phyloP scores from a whole-genome alignment of 139 green algal genomes.

The Micromonas commoda region DNA sequence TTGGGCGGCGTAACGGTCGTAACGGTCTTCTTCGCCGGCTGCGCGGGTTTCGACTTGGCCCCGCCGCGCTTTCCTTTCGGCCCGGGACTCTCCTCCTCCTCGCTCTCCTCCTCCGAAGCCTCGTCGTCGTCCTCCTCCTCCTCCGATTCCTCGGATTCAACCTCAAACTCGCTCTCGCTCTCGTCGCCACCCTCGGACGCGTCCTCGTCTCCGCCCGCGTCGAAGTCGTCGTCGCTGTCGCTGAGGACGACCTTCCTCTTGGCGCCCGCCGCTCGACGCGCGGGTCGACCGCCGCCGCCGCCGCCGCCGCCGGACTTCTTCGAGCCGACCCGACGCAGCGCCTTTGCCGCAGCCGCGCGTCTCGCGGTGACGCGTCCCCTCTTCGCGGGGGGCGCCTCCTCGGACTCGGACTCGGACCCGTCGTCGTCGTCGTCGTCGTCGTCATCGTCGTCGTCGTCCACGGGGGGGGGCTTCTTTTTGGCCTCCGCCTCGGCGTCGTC shows the following conservation, averaged over 20 bases:
- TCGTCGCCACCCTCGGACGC: background rate
- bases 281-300: background rate
- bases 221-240: constrained; percentile 1
- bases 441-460: constrained; percentile 30
- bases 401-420: background rate
- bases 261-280: background rate
- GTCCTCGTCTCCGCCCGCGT: background rate
- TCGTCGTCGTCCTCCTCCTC: constrained; percentile 1
- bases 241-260: background rate
- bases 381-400: background rate
- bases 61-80: background rate
- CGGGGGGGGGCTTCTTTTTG: background rate
- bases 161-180: background rate
- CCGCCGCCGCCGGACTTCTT: background rate
- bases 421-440: constrained; percentile 21
- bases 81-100: background rate
- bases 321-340: background rate
- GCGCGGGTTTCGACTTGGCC: background rate
- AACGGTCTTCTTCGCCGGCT: background rate
- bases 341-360: background rate
- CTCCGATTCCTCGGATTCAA: background rate
- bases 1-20: background rate
- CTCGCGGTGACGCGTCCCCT: constrained; percentile 8
- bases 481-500: constrained; percentile 3
- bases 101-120: background rate